Base-by-base conservation (phyloP, 2,329 filamentous ascomycete genomes). In the Venturia pyrina region DNA sequence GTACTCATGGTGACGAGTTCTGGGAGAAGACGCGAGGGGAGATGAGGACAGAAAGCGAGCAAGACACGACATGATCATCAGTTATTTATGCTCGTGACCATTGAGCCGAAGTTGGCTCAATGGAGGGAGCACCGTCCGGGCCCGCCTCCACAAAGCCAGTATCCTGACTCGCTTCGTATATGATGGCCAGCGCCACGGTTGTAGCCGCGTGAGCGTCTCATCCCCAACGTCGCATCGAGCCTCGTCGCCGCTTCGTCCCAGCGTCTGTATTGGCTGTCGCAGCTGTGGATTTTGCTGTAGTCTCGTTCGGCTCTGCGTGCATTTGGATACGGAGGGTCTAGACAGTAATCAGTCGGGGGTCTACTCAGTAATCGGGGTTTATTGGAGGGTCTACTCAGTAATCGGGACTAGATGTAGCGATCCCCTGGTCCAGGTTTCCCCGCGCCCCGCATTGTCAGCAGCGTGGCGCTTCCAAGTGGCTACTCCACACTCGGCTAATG, bases 1-100 rank as follows among this genome's bases (percentile, higher is more conserved):
- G 70, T 73, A 69, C 50, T 71, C 74, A 75, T 76, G 71, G 71
- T 71, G 70, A 69, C 70, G 70, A 70, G 71, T 64, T 67, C 66
- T 65, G 65, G 65, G 62, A 66, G 62, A 67, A 65, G 66, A 40
- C 44, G 59, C 65, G 67, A 68, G 65, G 65, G 46, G 66, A 62
- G 65, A 67, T 68, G 71, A 71, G 71, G 69, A 70, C 60, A 67
- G 71, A 70, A 70, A 71, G 68, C 70, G 68, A 70, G 66, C 66
- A 67, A 71, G 69, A 67, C 70, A 71, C 67, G 68, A 69, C 70
- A 68, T 70, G 71, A 72, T 63, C 70, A 71, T 72, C 69, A 70
- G 70, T 70, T 70, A 70, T 74, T 74, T 73, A 74, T 74, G 70
- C 68, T 64, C 69, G 70, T 66, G 69, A 70, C 67, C 37, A n/a